Evolutionary conservation across 306 rosid genomes (phyloP).

Genomic region (Trichosanthes cucumerina): DNA sequence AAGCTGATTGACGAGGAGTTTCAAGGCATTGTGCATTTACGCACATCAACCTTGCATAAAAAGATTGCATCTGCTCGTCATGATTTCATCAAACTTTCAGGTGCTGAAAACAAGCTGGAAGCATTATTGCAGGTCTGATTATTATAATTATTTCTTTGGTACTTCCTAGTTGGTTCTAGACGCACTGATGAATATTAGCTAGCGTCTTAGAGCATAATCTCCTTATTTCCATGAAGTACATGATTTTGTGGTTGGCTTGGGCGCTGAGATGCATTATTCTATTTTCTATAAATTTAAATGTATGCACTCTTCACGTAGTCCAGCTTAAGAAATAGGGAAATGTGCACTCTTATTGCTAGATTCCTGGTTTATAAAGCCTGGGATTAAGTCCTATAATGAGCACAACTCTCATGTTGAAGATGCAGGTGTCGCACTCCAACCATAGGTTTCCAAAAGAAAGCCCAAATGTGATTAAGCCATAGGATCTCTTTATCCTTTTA

Average conservation of each 20-base stretch:
- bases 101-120: conserved; percentile 92
- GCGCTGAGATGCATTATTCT: neutral
- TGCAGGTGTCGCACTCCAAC: too few relatives aligned
- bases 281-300: neutral
- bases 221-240: neutral
- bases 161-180: neutral
- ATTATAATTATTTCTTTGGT: neutral
- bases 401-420: neutral
- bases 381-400: neutral
- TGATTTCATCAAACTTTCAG: conserved; percentile 82
- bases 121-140: conserved; percentile 70
- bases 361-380: neutral
- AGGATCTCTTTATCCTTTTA: too few relatives aligned
- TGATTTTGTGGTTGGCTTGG: neutral
- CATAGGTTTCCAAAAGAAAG: too few relatives aligned
- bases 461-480: too few relatives aligned
- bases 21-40: conserved; percentile 81
- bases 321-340: neutral
- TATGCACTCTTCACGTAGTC: neutral
- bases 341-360: neutral
- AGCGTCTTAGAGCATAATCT: neutral
- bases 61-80: conserved; percentile 87
- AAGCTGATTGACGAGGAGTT: conserved; percentile 81
- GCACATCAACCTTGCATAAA: conserved; percentile 82
- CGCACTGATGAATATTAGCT: neutral